Evolutionary conservation across 805 yeast genomes (phyloP).

Genomic region (Candida nonsorbophila): DNA sequence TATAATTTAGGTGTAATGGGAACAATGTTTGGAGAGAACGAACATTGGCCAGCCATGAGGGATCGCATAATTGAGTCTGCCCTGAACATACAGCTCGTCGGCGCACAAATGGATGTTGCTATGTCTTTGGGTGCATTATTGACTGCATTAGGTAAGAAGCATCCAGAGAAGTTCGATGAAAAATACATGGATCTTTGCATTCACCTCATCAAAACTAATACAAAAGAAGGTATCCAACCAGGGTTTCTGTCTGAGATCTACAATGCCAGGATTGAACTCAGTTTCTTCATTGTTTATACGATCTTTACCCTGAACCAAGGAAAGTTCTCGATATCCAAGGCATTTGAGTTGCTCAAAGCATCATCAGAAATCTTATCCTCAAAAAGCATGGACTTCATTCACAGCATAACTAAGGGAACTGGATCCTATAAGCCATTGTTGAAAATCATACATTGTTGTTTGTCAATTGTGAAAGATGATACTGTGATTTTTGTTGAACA

Average conservation of each 20-base stretch:
- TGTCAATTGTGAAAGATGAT: conserved; percentile 39
- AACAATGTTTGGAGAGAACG: conserved; percentile 41
- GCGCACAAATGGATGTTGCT: conserved; percentile 64
- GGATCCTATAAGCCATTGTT: conserved; percentile 56
- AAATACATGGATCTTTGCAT: conserved; percentile 29
- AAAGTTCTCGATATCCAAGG: conserved; percentile 24
- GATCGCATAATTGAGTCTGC: conserved; percentile 53
- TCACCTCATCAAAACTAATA: conserved; percentile 47
- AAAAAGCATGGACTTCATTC: conserved; percentile 42
- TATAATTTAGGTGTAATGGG: conserved; percentile 65
- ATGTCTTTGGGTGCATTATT: conserved; percentile 76
- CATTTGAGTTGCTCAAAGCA: conserved; percentile 38
- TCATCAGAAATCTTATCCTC: conserved; percentile 44
- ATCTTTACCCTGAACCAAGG: conserved; percentile 24
- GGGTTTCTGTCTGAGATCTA: conserved; percentile 46
- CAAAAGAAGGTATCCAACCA: conserved; percentile 46
- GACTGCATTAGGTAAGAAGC: conserved; percentile 56
- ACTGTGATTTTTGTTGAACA: conserved; percentile 37
- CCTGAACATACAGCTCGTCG: conserved; percentile 54
- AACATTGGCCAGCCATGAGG: conserved; percentile 39
- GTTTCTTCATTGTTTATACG: conserved; percentile 48
- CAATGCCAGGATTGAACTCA: conserved; percentile 61
- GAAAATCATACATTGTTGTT: conserved; percentile 47
- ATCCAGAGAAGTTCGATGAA: conserved; percentile 23
- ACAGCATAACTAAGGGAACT: conserved; percentile 33